Base-by-base conservation (phyloP, 208 protist genomes). In the Leishmania braziliensis region DNA sequence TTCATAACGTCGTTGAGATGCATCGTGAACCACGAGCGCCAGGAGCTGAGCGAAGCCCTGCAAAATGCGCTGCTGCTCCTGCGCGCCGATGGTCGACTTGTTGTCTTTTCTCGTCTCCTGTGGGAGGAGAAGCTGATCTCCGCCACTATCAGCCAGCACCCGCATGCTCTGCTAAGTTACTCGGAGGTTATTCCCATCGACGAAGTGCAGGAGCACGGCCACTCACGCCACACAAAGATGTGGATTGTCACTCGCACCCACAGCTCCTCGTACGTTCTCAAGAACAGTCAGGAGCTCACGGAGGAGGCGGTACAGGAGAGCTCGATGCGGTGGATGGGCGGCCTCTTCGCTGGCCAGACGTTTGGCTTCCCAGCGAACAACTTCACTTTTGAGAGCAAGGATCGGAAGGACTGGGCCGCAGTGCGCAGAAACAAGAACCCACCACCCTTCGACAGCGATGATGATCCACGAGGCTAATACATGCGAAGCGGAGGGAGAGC, bases 321-420 rank as follows among this genome's bases (percentile, higher is more conserved):
- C 75, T 90, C 92, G 0, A 43, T 94, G 58, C 89, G 91, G 4
- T 96, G 95, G 93, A 88, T 98, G 84, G 88, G 79, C 54, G 93
- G 93, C 16, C 89, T 94, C 73, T 93, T 91, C 75, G 95, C 91
- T 0, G 91, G 92, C 9, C 93, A 96, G 68, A 96, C 95, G 10
- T 80, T 92, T 53, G 95, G 95, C 36, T 98, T 98, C 73, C 95
- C 95, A 6, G 95, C 95, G 20, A 82, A 96, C 74, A 96, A 98
- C 70, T 95, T 96, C 73, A 95, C 95, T 0, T 96, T 98, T 82
- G 88, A 93, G 69, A 83, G 87, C 69, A 79, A 86, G 58, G 91
- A 95, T 56, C 53, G 51, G 20, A 90, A 93, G 73, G 93, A 97
- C 68, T 76, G 86, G 51, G 56, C 63, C 1, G 86, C 84, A 5